Evolutionary conservation across 2,329 filamentous ascomycete species (phyloP).

Genomic region (Arthrobotrys sinensis): DNA sequence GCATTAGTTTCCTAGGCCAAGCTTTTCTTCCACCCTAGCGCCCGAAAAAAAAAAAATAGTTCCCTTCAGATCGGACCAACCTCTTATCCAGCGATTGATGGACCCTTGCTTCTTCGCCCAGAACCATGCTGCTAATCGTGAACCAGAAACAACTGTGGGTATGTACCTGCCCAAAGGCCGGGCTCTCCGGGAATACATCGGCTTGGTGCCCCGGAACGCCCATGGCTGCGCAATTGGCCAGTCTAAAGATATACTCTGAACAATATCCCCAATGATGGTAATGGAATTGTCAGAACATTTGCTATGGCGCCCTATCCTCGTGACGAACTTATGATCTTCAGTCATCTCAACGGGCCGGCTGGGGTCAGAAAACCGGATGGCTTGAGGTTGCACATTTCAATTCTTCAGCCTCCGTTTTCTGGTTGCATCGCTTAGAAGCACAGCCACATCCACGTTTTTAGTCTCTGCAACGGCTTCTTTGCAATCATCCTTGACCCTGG

Average conservation of each 20-base stretch:
- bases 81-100: constrained; percentile 39
- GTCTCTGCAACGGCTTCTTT: constrained; percentile 30
- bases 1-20: constrained; percentile 42
- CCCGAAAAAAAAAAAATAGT: constrained; percentile 24
- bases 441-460: constrained; percentile 60
- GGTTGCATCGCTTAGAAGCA: constrained; percentile 49
- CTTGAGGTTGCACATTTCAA: constrained; percentile 40
- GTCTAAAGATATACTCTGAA: neutral
- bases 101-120: constrained; percentile 45
- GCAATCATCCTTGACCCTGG: constrained; percentile 49
- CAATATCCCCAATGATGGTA: neutral
- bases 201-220: constrained; percentile 3
- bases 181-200: constrained; percentile 6
- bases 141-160: neutral
- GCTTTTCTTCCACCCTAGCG: constrained; percentile 46
- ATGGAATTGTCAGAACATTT: neutral
- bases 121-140: constrained; percentile 42
- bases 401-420: constrained; percentile 46
- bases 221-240: neutral
- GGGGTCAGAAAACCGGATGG: constrained; percentile 13
- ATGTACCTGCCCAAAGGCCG: neutral
- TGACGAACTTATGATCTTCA: neutral
- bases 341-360: neutral
- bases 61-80: constrained; percentile 37
- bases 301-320: too few relatives aligned